Base-by-base conservation (phyloP, 306 rosid genomes). In the Malus domestica region DNA sequence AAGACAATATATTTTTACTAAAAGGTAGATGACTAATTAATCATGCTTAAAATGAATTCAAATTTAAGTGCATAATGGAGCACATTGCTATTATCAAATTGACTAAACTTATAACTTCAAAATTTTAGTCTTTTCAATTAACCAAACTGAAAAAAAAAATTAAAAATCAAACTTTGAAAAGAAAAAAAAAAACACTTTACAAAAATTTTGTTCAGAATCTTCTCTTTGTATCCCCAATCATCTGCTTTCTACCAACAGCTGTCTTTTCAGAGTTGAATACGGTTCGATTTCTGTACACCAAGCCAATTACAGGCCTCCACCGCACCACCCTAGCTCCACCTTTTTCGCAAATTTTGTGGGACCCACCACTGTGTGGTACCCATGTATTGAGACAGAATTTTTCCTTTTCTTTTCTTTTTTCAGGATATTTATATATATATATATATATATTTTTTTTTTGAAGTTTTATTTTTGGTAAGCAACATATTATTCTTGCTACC, bases 301-400 rank as follows among this genome's bases (percentile, higher is more conserved):
- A 42, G 30, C 84, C 69, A 66, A 69, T 67, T 45, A 72, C 75
- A 67, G 46, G 67, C 69, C 52, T 68, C 83, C 81, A 78, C 38
- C 80, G 33, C 74, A 29, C 29, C 45, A 11, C 0, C 4, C 4
- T 1, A 18, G 11, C 22, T 22, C n/a, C 27, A 15, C n/a, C 4
- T 62, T 25, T 15, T 27, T 27, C 19, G 15, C 10, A 14, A 15
- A 64, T 19, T 30, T 16, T 64, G 68, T 18, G 4, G 44, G 22
- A 32, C 68, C 68, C 67, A 2, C 25, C 25, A 25, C 25, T 25
- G 25, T 64, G 68, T 32, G 4, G 44, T 13, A 32, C 68, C 68
- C 67, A 2, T 12, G 66, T 61, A 35, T 27, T 61, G 35, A 5
- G 66, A 14, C 66, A 27, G 20, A 25, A 13, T 2, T 27, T 61